These are phyloP conservation scores for Skeletonema grethae DNA, from an alignment of 108 stramenopile species.

Conservation along the genomic window DNA sequence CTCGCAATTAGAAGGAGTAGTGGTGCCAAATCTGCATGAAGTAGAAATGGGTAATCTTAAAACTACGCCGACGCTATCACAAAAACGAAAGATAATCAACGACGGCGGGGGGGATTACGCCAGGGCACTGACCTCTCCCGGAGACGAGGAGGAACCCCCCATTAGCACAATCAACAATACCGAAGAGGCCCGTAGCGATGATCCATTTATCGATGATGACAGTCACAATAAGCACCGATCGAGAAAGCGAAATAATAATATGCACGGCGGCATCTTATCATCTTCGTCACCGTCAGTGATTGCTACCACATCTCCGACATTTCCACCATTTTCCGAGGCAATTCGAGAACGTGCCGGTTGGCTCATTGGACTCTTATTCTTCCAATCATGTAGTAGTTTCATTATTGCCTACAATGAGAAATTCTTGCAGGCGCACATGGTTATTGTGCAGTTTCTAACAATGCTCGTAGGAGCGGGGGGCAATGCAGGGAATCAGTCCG, in stretches of 20 bases:
- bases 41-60: background rate
- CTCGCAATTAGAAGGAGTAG: background rate
- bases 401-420: constrained; percentile 80
- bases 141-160: constrained; percentile 2
- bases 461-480: constrained; percentile 94
- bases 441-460: constrained; percentile 88
- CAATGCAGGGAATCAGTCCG: constrained; percentile 91
- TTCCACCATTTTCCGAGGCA: constrained; percentile 60
- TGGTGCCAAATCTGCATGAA: background rate
- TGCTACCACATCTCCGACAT: background rate
- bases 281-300: constrained; percentile 7
- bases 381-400: constrained; percentile 85
- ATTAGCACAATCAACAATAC: constrained; percentile 9
- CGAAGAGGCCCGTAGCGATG: constrained; percentile 10
- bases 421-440: constrained; percentile 78
- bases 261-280: background rate
- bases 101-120: constrained; percentile 36
- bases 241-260: background rate
- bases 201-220: constrained; percentile 43
- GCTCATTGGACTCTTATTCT: constrained; percentile 85
- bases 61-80: background rate
- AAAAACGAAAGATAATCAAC: background rate
- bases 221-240: constrained; percentile 44
- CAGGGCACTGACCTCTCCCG: constrained; percentile 1
- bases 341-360: constrained; percentile 79